Conservation (phyloP, 495 filamentous ascomycete genomes). For the Tuber magnatum region DNA sequence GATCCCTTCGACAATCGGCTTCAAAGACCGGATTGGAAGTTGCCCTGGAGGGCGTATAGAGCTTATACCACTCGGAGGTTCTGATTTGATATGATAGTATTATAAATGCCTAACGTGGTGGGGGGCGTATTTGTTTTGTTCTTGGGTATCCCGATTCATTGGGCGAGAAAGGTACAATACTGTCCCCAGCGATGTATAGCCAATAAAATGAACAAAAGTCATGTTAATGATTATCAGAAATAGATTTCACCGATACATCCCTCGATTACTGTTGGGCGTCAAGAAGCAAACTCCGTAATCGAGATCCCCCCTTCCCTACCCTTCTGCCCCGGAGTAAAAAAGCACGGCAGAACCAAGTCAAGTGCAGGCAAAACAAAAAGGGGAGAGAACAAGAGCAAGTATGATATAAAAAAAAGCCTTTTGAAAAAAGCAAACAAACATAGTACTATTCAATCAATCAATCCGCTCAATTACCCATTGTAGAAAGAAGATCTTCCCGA, state of each 20-base stretch:
- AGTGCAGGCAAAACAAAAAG: background rate
- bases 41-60: constrained; percentile 79
- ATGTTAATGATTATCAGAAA: background rate
- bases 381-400: background rate
- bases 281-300: background rate
- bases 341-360: background rate
- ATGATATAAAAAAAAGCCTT: background rate
- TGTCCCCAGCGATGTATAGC: background rate
- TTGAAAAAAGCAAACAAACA: background rate
- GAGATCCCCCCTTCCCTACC: background rate
- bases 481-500: background rate
- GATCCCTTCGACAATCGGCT: constrained; percentile 64
- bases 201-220: background rate
- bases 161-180: background rate
- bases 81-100: constrained; percentile 31
- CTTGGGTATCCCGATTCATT: background rate
- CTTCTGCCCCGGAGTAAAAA: background rate
- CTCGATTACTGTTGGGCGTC: background rate
- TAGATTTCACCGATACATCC: background rate
- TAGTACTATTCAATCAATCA: background rate
- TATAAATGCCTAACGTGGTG: background rate
- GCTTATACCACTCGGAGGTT: constrained; percentile 57
- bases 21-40: constrained; percentile 68
- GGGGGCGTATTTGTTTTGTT: background rate
- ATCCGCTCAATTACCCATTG: background rate